These are phyloP conservation scores for Zasmidium citrigriseum DNA, from an alignment of 2,329 filamentous ascomycete genomes.

Conservation along the genomic window DNA sequence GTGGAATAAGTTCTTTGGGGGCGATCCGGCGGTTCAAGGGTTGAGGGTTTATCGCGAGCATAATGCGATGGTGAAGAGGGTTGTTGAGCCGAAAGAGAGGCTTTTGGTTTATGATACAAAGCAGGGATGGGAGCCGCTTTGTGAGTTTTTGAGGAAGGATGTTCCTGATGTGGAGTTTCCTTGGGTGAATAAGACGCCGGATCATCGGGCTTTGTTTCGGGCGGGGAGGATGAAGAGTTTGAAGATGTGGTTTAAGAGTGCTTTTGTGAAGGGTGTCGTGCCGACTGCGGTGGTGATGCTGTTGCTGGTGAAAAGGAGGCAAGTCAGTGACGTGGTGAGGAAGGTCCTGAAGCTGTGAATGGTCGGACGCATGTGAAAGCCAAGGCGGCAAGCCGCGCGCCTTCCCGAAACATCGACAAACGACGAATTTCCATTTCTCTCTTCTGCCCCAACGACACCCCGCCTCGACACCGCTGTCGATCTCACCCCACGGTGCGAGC, in stretches of 20 bases:
- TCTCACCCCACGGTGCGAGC: too few species aligned
- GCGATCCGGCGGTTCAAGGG: conserved; percentile 2
- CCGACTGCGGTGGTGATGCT: background rate
- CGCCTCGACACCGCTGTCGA: too few species aligned
- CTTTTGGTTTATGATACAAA: conserved; percentile 13
- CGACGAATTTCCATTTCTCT: too few species aligned
- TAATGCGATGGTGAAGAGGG: conserved; percentile 4
- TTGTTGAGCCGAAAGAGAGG: conserved; percentile 3
- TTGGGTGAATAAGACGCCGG: conserved; percentile 24
- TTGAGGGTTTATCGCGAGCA: conserved; percentile 8
- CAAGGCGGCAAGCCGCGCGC: background rate
- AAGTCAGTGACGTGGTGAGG: conserved; percentile 26
- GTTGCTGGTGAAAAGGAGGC: background rate
- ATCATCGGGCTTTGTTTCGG: conserved; percentile 2
- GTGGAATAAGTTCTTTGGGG: background rate
- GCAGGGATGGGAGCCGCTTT: conserved; percentile 15
- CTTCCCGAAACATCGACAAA: too few species aligned
- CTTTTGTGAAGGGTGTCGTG: background rate
- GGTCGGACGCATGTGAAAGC: background rate
- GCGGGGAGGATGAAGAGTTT: background rate
- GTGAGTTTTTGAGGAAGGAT: conserved; percentile 11
- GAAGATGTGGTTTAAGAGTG: background rate
- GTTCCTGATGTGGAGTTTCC: conserved; percentile 12
- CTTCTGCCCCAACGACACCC: too few species aligned
- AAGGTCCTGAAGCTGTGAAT: background rate